Evolutionary conservation across 495 filamentous ascomycete species (phyloP), one percentile per base, ranked within the genome.

Genomic region (Rhypophila decipiens): DNA sequence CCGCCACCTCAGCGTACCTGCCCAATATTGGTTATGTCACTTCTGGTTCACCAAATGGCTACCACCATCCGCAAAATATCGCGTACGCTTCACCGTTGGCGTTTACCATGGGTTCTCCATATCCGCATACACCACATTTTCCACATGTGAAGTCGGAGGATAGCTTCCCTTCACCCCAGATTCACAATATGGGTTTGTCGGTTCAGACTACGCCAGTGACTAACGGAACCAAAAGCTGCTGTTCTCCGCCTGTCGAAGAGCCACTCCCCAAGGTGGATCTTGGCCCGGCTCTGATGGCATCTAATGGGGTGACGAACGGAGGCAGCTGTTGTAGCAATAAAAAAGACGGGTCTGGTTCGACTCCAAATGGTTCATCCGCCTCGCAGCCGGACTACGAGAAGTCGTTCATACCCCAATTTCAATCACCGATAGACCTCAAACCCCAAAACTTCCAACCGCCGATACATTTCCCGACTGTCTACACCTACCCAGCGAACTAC

Each of bases 401-500:
- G 29, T 11, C 43, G 29, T 57, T 47, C 39, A 31, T 56, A 19
- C 10, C 47, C 10, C 58, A 58, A 23, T 58, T 56, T 40, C 48
- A 39, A 17, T 33, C 51, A 9, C 45, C 54, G 2, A 21, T 50
- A 10, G 46, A 41, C 12, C 36, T 56, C 29, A 57, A 54, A 44
- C 34, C 45, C 39, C 52, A 46, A 15, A 46, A 42, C 10, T 50
- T 40, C 50, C 42, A 49, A 44, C 44, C 19, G 38, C 24, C 47
- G 5, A 53, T 51, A 24, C 15, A 42, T 5, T 49, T 46, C 34
- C 55, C 39, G 9, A 63, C 59, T 13, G 44, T 68, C 11, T 70
- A 64, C 23, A 63, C 60, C 0, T 73, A 71, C 38, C 68, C 69
- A 2, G 46, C 63, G 9, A 57, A 66, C 13, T 69, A 66, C 43